Evolutionary conservation across 768 basidiomycete species (phyloP), one percentile per base, ranked within the genome.

Genomic region (Podaxis pistillaris): DNA sequence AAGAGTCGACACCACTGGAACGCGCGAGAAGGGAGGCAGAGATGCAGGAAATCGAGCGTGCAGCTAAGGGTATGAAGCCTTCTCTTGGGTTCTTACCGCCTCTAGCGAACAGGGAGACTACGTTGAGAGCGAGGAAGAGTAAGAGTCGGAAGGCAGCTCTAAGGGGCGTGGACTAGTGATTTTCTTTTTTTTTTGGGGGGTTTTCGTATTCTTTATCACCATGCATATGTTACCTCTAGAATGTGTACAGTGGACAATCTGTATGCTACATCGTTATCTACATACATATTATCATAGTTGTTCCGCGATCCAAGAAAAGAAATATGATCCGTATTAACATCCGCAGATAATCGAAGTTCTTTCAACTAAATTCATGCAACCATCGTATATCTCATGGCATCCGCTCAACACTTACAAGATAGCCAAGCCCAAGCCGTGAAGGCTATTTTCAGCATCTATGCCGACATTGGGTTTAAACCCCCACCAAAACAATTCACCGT

Each of bases 401-500:
- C 24, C 52, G 33, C 60, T 13, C 28, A 61, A n/a, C 54, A 15
- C 7, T 46, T 40, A 37, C 40, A 40, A 24, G 8, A 28, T 26
- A 9, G n/a, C 26, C 62, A 68, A 50, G 66, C 71, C 19, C 55
- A 65, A 24, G 65, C 67, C 30, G 65, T 76, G 19, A 58, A 63
- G 54, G 47, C 70, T 0, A 80, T 84, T 40, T 74, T 81, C 17
- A 68, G 72, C 15, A 69, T 74, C 8, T 90, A 88, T 65, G 61
- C 71, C 3, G 71, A 74, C 3, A 74, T 86, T 44, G 73, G 73
- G 0, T 84, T 84, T 69, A 76, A 68, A 49, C 88, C 87, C 3
- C 85, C 80, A 17, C 64, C 77, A 6, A 76, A 77, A 1, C 82
- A 90, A 64, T 90, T 81, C 74, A 91, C 89, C 24, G 74, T 92